A percentile compares a stretch with the other conserved stretches of the same genome.
These are phyloP conservation scores for Stagonosporopsis rhizophila DNA, from an alignment of 2,329 filamentous ascomycete species.

Conservation along the genomic window DNA sequence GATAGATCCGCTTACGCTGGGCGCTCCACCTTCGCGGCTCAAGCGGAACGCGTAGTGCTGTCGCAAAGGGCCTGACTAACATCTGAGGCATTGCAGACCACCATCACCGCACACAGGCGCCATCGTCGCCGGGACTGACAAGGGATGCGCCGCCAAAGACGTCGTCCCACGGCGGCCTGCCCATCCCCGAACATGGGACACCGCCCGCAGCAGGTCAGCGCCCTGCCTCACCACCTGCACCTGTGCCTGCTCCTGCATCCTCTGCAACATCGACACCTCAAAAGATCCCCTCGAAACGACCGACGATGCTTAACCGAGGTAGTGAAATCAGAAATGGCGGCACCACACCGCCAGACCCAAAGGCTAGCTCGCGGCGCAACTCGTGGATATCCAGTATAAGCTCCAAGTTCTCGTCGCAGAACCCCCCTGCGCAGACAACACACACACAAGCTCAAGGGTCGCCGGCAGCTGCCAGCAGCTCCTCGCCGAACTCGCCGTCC, in stretches of 20 bases:
- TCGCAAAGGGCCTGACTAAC: slow-evolving; percentile 30
- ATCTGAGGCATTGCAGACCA: slow-evolving; percentile 33
- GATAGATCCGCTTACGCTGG: slow-evolving; percentile 48
- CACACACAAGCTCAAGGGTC: slow-evolving; percentile 45
- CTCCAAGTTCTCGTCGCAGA: slow-evolving; percentile 81
- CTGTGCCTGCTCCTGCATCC: slow-evolving; percentile 24
- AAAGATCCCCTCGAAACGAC: slow-evolving; percentile 48
- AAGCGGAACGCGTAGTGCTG: slow-evolving; percentile 21
- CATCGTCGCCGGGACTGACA: slow-evolving; percentile 45
- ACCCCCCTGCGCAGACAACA: slow-evolving; percentile 42
- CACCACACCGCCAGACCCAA: slow-evolving; percentile 40
- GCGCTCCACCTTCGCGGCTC: slow-evolving; percentile 31
- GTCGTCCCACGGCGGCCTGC: slow-evolving; percentile 41
- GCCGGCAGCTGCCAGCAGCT: slow-evolving; percentile 50
- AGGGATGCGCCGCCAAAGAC: slow-evolving; percentile 45
- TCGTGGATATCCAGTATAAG: slow-evolving; percentile 96
- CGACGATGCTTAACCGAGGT: slow-evolving; percentile 51
- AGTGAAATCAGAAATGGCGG: slow-evolving; percentile 48
- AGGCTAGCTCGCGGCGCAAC: slow-evolving; percentile 60
- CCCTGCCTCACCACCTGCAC: slow-evolving; percentile 24
- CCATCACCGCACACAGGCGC: slow-evolving; percentile 47
- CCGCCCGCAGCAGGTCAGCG: slow-evolving; percentile 31
- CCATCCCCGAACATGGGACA: slow-evolving; percentile 16
- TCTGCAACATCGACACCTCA: slow-evolving; percentile 30
- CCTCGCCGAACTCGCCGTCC: slow-evolving; percentile 60